A percentile compares a stretch with the other conserved stretches of the same genome.
Conservation (phyloP, 2,329 filamentous ascomycete genomes). For the Pyrenophora seminiperda region DNA sequence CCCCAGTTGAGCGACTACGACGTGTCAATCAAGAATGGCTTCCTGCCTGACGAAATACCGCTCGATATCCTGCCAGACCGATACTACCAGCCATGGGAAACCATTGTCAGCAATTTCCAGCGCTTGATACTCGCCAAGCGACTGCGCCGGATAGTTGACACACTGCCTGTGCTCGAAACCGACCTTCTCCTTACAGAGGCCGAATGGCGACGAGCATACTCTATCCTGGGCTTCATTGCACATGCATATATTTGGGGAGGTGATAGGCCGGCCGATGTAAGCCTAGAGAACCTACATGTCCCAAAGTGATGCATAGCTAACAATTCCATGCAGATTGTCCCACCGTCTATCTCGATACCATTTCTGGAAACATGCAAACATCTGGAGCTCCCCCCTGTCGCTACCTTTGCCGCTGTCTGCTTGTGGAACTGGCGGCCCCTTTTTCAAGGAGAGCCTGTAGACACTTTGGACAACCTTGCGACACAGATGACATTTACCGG, state of each 20-base stretch:
- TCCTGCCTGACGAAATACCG: slow-evolving; percentile 81
- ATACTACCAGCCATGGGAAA: slow-evolving; percentile 96
- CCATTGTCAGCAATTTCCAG: slow-evolving; percentile 82
- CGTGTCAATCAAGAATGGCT: slow-evolving; percentile 79
- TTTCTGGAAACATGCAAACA: slow-evolving; percentile 76
- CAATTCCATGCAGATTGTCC: slow-evolving; percentile 61
- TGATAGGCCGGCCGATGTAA: slow-evolving; percentile 72
- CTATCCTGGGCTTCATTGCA: slow-evolving; percentile 76
- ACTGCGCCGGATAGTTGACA: slow-evolving; percentile 77
- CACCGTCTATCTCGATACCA: slow-evolving; percentile 81
- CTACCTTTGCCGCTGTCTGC: slow-evolving; percentile 88
- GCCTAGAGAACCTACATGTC: slow-evolving; percentile 10
- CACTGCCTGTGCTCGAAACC: slow-evolving; percentile 82
- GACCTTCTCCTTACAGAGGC: slow-evolving; percentile 78
- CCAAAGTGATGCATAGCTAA: slow-evolving; percentile 22
- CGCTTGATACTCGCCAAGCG: slow-evolving; percentile 83
- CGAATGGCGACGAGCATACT: slow-evolving; percentile 90
- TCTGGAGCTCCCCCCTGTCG: slow-evolving; percentile 87
- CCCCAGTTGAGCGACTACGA: slow-evolving; percentile 73
- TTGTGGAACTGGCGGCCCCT: slow-evolving; percentile 98
- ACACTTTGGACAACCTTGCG: slow-evolving; percentile 84
- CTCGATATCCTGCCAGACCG: slow-evolving; percentile 80
- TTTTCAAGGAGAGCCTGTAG: slow-evolving; percentile 79
- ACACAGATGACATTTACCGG: slow-evolving; percentile 92
- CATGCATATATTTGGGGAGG: slow-evolving; percentile 93